Conservation (phyloP, 371 early-diverging fungal species). For the Rhizopus delemar region DNA sequence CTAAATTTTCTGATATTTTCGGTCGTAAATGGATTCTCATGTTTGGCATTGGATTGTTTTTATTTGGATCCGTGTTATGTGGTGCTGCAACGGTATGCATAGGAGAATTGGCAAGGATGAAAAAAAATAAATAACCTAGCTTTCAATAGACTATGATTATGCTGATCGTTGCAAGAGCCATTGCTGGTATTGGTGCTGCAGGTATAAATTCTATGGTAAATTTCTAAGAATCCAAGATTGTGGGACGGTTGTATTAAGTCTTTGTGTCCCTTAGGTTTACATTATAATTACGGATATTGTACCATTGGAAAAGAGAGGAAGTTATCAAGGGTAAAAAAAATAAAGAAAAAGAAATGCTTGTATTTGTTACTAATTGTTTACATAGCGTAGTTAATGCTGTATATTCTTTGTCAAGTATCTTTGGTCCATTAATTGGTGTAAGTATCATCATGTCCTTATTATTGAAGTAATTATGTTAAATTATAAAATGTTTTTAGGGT, state of each 20-base stretch:
- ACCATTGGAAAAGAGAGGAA: constrained; percentile 54
- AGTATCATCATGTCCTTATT: constrained; percentile 4
- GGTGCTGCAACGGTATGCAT: constrained; percentile 47
- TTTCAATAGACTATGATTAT: constrained; percentile 46
- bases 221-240: constrained; percentile 14
- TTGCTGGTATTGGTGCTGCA: constrained; percentile 65
- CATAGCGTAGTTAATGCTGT: constrained; percentile 40
- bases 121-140: background rate
- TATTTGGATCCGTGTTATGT: constrained; percentile 61
- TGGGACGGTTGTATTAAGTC: too few relatives aligned
- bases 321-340: constrained; percentile 51
- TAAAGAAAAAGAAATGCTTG: background rate
- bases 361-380: background rate
- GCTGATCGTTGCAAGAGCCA: constrained; percentile 65
- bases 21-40: constrained; percentile 66
- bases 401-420: constrained; percentile 43
- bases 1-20: constrained; percentile 71
- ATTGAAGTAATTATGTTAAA: background rate
- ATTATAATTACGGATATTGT: constrained; percentile 67
- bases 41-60: constrained; percentile 57
- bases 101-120: background rate
- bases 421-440: constrained; percentile 50
- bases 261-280: constrained; percentile 37
- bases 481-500: constrained; percentile 23
- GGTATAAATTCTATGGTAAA: constrained; percentile 40